Percentiles rank a stretch among this genome's conserved stretches.
These are phyloP conservation scores for Fusarium anguioides DNA, from an alignment of 2,329 filamentous ascomycete genomes.

Conservation along the genomic window DNA sequence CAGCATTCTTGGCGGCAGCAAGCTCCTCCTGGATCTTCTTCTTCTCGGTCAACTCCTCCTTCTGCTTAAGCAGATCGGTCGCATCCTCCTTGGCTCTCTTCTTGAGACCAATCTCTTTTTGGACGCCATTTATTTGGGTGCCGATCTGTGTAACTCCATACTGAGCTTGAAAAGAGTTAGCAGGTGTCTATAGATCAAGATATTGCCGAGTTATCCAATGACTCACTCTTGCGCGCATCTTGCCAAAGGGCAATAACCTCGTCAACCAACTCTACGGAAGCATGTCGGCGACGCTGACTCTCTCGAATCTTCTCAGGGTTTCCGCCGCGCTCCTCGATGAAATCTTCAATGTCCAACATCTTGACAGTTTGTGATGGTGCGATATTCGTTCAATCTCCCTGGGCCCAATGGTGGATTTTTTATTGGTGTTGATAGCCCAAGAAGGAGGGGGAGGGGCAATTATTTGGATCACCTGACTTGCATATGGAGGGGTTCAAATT, in stretches of 20 bases:
- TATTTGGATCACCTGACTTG: conserved; percentile 40
- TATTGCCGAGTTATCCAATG: conserved; percentile 20
- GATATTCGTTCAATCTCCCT: conserved; percentile 27
- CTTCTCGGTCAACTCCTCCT: conserved; percentile 80
- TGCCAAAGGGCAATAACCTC: conserved; percentile 89
- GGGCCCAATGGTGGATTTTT: conserved; percentile 40
- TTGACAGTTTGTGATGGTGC: conserved; percentile 40
- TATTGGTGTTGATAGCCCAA: conserved; percentile 37
- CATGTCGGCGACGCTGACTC: conserved; percentile 85
- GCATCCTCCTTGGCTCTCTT: conserved; percentile 96
- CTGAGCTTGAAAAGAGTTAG: conserved; percentile 58
- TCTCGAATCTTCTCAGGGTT: conserved; percentile 92
- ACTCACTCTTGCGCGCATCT: conserved; percentile 77
- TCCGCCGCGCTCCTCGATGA: conserved; percentile 87
- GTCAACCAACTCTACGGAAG: conserved; percentile 85
- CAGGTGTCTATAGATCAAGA: neutral
- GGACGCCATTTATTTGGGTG: conserved; percentile 85
- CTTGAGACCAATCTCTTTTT: conserved; percentile 90
- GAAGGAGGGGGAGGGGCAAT: conserved; percentile 46
- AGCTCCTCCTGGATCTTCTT: conserved; percentile 82
- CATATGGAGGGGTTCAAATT: conserved; percentile 23
- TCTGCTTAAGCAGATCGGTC: conserved; percentile 80
- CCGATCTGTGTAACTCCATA: conserved; percentile 84
- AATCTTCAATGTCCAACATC: conserved; percentile 83
- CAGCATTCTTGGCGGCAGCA: conserved; percentile 78